Evolutionary conservation across 345 rosid genomes (phyloP).

Genomic region (Microthlaspi erraticum): DNA sequence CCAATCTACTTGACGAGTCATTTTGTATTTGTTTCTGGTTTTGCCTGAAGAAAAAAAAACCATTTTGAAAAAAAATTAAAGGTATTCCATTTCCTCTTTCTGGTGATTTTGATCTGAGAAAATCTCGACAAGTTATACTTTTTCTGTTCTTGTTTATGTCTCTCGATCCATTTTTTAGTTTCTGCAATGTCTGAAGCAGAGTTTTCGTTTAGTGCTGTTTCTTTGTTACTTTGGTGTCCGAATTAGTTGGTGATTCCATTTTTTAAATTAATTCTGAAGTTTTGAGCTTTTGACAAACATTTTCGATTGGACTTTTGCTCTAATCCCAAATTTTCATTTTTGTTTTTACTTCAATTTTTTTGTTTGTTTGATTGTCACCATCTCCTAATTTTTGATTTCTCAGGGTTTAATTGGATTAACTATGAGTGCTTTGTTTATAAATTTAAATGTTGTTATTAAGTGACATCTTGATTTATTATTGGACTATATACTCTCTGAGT

Average conservation of each 20-base stretch:
- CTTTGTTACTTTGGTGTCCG: slow-evolving; percentile 17
- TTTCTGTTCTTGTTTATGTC: not conserved
- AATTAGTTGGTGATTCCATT: not conserved
- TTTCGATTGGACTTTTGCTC: slow-evolving; percentile 4
- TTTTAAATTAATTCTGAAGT: slow-evolving; percentile 8
- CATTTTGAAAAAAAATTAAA: too few relatives aligned
- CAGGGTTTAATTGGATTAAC: slow-evolving; percentile 9
- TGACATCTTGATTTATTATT: not conserved
- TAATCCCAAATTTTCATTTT: not conserved
- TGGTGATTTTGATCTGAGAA: slow-evolving; percentile 23
- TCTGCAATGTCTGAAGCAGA: not conserved
- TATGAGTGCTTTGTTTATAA: slow-evolving; percentile 1
- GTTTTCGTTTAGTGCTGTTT: not conserved
- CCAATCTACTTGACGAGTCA: slow-evolving; percentile 24
- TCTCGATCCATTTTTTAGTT: not conserved
- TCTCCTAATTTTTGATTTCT: slow-evolving; percentile 17
- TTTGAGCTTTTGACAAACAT: not conserved
- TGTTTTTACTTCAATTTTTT: not conserved
- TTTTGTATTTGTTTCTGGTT: not conserved
- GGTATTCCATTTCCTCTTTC: too few relatives aligned
- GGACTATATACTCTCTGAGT: not conserved
- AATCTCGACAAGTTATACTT: not conserved
- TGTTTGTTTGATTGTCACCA: slow-evolving; percentile 6
- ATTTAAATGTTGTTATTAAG: slow-evolving; percentile 3
- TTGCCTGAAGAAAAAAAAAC: slow-evolving; percentile 12